Evolutionary conservation across 768 basidiomycete genomes (phyloP).

Genomic region (Boletus reticulatus): DNA sequence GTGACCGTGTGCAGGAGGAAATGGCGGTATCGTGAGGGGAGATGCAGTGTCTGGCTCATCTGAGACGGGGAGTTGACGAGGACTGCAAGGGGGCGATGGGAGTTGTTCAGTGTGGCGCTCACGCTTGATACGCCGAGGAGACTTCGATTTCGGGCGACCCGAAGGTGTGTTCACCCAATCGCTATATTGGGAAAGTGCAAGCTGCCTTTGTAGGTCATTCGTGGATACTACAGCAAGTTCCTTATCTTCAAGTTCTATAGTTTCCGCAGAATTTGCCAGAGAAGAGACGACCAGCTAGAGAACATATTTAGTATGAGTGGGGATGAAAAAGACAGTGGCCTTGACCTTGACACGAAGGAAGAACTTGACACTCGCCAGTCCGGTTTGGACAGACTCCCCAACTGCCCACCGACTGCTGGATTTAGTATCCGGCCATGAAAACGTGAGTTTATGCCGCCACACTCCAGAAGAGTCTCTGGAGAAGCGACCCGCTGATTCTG

Average conservation of each 20-base stretch:
- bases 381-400: conserved; percentile 72
- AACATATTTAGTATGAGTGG: conserved; percentile 11
- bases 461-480: conserved; percentile 53
- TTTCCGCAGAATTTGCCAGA: conserved; percentile 49
- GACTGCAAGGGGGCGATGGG: conserved; percentile 42
- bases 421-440: conserved; percentile 71
- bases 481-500: conserved; percentile 61
- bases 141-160: conserved; percentile 54
- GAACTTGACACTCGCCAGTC: conserved; percentile 64
- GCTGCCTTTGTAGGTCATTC: conserved; percentile 64
- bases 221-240: conserved; percentile 68
- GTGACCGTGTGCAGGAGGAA: conserved; percentile 20
- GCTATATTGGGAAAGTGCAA: conserved; percentile 59
- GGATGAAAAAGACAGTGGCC: conserved; percentile 7
- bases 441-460: conserved; percentile 62
- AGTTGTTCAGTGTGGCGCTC: conserved; percentile 29
- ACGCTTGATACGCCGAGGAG: conserved; percentile 46
- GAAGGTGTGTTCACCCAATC: conserved; percentile 35
- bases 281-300: conserved; percentile 47
- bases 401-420: conserved; percentile 74
- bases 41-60: conserved; percentile 10
- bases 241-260: conserved; percentile 65
- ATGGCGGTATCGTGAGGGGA: background rate
- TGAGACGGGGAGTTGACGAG: conserved; percentile 4
- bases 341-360: conserved; percentile 67